These are phyloP conservation scores for Mycena sp. DNA, from an alignment of 1,284 basidiomycete genomes.

Conservation along the genomic window DNA sequence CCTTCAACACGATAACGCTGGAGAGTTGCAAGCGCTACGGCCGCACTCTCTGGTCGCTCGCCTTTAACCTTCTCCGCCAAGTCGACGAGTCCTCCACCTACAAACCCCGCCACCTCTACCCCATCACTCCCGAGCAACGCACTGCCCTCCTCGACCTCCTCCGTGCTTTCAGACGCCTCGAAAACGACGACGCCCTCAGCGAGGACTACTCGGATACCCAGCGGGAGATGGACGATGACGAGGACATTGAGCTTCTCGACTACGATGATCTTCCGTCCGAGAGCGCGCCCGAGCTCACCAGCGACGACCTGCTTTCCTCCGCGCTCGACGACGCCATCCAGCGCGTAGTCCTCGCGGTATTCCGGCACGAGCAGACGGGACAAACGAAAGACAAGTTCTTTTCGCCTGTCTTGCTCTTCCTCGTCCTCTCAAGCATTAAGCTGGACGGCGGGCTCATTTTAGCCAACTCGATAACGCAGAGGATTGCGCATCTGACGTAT, in stretches of 20 bases:
- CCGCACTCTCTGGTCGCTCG: constrained; percentile 7
- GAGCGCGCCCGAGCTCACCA: neutral
- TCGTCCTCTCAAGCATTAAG: too few species aligned
- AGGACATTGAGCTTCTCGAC: constrained; percentile 5
- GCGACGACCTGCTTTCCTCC: neutral
- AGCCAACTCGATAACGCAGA: too few species aligned
- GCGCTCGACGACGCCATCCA: too few species aligned
- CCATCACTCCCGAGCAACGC: neutral
- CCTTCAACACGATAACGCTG: too few species aligned
- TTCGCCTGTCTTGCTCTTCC: too few species aligned
- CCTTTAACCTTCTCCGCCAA: constrained; percentile 20
- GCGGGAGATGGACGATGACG: neutral
- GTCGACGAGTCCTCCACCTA: neutral
- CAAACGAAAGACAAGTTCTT: too few species aligned
- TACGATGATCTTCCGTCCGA: too few species aligned
- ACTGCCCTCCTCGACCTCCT: neutral
- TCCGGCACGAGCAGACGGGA: too few species aligned
- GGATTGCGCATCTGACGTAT: too few species aligned
- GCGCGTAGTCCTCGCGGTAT: too few species aligned
- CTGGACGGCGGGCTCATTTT: too few species aligned
- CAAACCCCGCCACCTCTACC: too few species aligned
- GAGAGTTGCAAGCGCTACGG: constrained; percentile 8
- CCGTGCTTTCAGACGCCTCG: neutral
- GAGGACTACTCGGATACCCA: neutral
- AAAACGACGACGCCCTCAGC: neutral